Evolutionary conservation across 352 stramenopile species (phyloP).

Genomic region (Pythium scleroteichum): DNA sequence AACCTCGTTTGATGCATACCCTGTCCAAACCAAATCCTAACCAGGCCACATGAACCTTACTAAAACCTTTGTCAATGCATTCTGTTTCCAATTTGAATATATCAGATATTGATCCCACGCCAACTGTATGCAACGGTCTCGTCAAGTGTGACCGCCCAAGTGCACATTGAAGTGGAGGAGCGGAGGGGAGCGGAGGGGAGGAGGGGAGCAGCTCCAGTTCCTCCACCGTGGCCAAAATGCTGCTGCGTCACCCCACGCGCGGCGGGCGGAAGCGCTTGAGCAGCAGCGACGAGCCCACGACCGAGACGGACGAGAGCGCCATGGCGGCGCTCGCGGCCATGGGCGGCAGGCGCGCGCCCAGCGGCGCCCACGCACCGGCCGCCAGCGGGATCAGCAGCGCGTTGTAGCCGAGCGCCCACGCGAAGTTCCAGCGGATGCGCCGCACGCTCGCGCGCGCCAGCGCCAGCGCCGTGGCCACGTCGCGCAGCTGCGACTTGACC

Average conservation of each 20-base stretch:
- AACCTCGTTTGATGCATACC: too few relatives aligned
- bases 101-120: too few relatives aligned
- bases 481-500: constrained; percentile 87
- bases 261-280: constrained; percentile 36
- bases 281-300: constrained; percentile 94
- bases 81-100: too few relatives aligned
- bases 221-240: background rate
- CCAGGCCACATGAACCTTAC: too few relatives aligned
- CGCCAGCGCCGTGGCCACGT: constrained; percentile 97
- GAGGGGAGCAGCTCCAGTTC: too few relatives aligned
- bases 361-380: constrained; percentile 96
- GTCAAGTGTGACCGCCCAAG: too few relatives aligned
- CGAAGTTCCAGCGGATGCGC: constrained; percentile 97
- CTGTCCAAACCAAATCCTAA: too few relatives aligned
- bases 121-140: too few relatives aligned
- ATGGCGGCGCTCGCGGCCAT: constrained; percentile 96
- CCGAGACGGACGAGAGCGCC: constrained; percentile 96
- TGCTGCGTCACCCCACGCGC: background rate
- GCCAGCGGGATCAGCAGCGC: constrained; percentile 95
- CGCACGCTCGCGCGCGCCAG: constrained; percentile 96
- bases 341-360: constrained; percentile 92
- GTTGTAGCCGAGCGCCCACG: constrained; percentile 99
- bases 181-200: too few relatives aligned
- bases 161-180: too few relatives aligned
- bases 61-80: too few relatives aligned